phyloP scores from a whole-genome alignment of 139 green algal species.

The Desmodesmus armatus region DNA sequence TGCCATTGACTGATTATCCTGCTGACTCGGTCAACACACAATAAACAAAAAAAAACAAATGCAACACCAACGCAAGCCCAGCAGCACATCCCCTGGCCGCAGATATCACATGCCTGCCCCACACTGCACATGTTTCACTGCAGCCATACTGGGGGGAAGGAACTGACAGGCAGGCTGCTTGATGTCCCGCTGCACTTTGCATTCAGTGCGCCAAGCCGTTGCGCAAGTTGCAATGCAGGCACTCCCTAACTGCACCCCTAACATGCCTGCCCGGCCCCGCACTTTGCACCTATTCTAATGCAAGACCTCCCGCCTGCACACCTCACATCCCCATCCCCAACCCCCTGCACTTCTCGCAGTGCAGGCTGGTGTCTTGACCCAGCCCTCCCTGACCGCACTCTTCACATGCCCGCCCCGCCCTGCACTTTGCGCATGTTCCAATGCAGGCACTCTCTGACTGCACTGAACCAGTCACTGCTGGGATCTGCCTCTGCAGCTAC shows the following conservation, averaged over 20 bases:
- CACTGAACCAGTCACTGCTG: conserved; percentile 84
- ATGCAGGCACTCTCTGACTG: conserved; percentile 79
- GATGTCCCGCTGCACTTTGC: no score
- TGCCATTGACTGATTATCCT: no score
- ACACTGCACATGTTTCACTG: no score
- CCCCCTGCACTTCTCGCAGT: neutral
- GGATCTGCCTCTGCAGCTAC: conserved; percentile 72
- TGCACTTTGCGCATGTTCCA: conserved; percentile 80
- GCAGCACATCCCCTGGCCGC: no score
- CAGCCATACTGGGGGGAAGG: no score
- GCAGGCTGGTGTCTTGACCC: no score
- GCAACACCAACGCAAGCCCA: no score
- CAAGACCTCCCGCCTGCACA: conserved; percentile 61
- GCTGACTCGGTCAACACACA: no score
- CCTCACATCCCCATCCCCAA: neutral
- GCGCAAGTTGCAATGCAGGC: conserved; percentile 77
- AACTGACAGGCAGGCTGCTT: no score
- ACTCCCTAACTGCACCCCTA: conserved; percentile 64
- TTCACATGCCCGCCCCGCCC: conserved; percentile 59
- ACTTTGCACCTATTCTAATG: conserved; percentile 75
- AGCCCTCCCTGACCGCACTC: neutral
- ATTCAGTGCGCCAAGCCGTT: no score
- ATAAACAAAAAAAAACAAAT: no score
- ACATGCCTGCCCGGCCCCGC: conserved; percentile 64
- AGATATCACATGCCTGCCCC: no score